Evolutionary conservation across 2,329 filamentous ascomycete species (phyloP).

Genomic region (Aureobasidium uvarum): DNA sequence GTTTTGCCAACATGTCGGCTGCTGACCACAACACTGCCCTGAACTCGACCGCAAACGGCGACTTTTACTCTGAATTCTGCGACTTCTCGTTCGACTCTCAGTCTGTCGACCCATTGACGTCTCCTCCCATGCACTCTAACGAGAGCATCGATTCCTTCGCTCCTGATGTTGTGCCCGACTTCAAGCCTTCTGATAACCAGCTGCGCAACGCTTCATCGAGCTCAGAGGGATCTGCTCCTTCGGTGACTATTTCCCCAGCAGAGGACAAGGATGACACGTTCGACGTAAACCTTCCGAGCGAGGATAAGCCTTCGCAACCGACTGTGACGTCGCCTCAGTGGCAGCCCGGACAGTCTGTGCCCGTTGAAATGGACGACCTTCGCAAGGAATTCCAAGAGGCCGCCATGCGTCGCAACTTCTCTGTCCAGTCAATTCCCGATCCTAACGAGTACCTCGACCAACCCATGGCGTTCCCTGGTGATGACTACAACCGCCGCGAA

Average conservation of each 20-base stretch:
- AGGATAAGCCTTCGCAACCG: constrained; percentile 19
- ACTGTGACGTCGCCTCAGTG: constrained; percentile 34
- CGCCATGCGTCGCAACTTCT: constrained; percentile 29
- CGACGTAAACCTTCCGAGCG: constrained; percentile 1
- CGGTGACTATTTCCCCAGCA: constrained; percentile 23
- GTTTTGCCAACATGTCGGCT: background rate
- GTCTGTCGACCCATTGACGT: constrained; percentile 11
- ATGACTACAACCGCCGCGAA: constrained; percentile 35
- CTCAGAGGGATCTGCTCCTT: constrained; percentile 16
- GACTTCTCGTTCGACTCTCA: constrained; percentile 22
- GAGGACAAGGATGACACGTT: constrained; percentile 16
- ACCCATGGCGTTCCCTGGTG: constrained; percentile 36
- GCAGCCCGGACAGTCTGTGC: constrained; percentile 41
- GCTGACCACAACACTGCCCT: background rate
- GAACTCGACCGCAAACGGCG: constrained; percentile 8
- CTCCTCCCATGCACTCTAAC: constrained; percentile 5
- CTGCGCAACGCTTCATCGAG: constrained; percentile 11
- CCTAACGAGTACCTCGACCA: constrained; percentile 32
- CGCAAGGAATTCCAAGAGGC: constrained; percentile 38
- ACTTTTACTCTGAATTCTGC: constrained; percentile 27
- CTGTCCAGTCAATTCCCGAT: constrained; percentile 25
- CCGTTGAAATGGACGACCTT: constrained; percentile 38
- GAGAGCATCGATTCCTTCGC: constrained; percentile 17
- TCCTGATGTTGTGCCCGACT: background rate
- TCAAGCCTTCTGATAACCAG: constrained; percentile 6